Evolutionary conservation across 2,329 filamentous ascomycete species (phyloP), one percentile per base, ranked within the genome.

Genomic region (Paradendryphiella salina): DNA sequence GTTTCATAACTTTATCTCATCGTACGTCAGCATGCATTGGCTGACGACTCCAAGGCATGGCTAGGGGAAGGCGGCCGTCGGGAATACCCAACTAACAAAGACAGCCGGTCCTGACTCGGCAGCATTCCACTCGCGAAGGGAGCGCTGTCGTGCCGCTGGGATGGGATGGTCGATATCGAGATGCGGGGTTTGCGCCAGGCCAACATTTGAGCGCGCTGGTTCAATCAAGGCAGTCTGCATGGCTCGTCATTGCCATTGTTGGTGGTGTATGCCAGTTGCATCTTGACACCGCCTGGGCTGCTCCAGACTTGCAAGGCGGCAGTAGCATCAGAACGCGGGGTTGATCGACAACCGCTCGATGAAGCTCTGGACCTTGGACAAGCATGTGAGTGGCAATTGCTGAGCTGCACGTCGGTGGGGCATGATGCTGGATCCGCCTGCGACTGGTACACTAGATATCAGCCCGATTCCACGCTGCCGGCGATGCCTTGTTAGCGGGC

Each of bases 381-480:
- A 40, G 43, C 50, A 40, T 52, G 54, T 39, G 50, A 48, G 63
- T 59, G 63, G 61, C 60, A 35, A 64, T 50, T 50, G 39, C 44
- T 32, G 35, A 46, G 56, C 50, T 50, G 53, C 48, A 44, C 50
- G 46, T 14, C 36, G 31, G 61, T 59, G 60, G 61, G 61, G 38
- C 51, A 21, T 17, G 44, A 38, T 56, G 54, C 53, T 56, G 46
- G 57, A 60, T 59, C 50, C 55, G 54, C 59, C 59, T 60, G 56
- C 57, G 36, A 63, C 52, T 51, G 56, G 56, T 52, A 47, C 48
- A 58, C 61, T 61, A 59, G 18, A 9, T 46, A 56, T 32, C 61
- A 61, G 61, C 60, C 63, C 58, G 60, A 50, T 61, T 63, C 63
- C 63, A 64, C 58, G 60, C 60, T 58, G 61, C 51, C 59, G 63